These are phyloP conservation scores for Verticillium nubilum DNA, from an alignment of 2,329 filamentous ascomycete genomes.

Conservation along the genomic window DNA sequence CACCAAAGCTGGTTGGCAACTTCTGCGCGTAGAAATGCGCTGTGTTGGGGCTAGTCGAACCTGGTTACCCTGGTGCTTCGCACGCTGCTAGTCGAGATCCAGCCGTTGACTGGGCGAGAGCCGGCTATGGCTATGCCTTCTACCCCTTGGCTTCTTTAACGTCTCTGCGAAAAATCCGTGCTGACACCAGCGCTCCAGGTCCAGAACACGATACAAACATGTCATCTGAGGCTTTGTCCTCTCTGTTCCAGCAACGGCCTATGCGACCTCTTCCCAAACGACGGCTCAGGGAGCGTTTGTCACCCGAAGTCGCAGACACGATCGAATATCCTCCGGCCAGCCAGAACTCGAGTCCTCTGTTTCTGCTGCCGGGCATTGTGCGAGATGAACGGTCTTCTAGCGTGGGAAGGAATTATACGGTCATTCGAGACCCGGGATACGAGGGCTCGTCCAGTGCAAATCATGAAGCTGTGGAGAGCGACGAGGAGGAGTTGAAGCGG, in stretches of 20 bases:
- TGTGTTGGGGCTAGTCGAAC: no score
- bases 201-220: slow-evolving; percentile 41
- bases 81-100: no score
- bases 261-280: slow-evolving; percentile 91
- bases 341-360: slow-evolving; percentile 66
- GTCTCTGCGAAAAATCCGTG: neutral
- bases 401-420: slow-evolving; percentile 12
- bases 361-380: slow-evolving; percentile 55
- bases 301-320: slow-evolving; percentile 74
- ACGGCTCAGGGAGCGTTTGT: slow-evolving; percentile 79
- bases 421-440: slow-evolving; percentile 14
- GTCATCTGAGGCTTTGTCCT: slow-evolving; percentile 71
- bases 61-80: no score
- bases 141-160: no score
- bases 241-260: slow-evolving; percentile 80
- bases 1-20: no score
- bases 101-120: no score
- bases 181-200: slow-evolving; percentile 25
- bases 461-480: slow-evolving; percentile 52
- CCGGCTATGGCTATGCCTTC: no score
- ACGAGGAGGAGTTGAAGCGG: slow-evolving; percentile 48
- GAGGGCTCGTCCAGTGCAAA: slow-evolving; percentile 14
- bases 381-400: slow-evolving; percentile 16
- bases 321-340: slow-evolving; percentile 78
- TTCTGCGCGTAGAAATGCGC: no score